Base-by-base conservation (phyloP, 768 basidiomycete species). In the Hypsizygus marmoreus region DNA sequence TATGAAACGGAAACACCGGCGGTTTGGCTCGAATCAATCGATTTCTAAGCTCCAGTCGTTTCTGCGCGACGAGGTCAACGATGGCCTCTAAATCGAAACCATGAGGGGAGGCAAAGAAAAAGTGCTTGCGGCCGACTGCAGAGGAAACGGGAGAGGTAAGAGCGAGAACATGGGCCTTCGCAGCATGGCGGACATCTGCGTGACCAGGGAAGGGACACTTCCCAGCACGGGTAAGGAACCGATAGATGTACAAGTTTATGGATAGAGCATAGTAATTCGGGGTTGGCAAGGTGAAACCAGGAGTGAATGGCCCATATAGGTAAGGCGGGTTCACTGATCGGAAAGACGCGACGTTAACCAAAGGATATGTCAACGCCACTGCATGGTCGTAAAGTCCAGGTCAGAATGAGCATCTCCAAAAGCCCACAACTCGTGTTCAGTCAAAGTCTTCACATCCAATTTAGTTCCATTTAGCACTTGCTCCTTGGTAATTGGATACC, bases 231-330 rank as follows among this genome's bases (percentile, higher is more conserved):
- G 38, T 38, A 26, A 71, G 51, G 9, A 68, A 47, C 32, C 57
- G 55, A 49, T 68, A 69, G 13, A 71, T 35, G 39, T 56, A 53
- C 7, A 57, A 16, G 35, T 64, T 58, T 1, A 68, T 66, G 20
- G 65, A 64, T 17, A 68, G 31, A 5, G 55, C 53, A 5, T 28
- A 16, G 44, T 50, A 57, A 43, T 67, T 57, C 6, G 40, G 59
- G 12, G 16, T 49, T 9, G 67, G 50, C 39, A 62, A 43, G 25
- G 57, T 51, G 24, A 54, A 60, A 12, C 56, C 52, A 17, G 58
- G 56, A 2, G 67, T 57, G 48, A 70, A 57, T 19, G 72, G 69
- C 1, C 73, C 73, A 45, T 68, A 70, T 28, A 70, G 50, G 50
- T 59, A 70, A 0, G 70, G 62, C 1, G 72, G 72, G 43, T 66